These are phyloP conservation scores for Cladosporium sp. DNA, from an alignment of 2,329 filamentous ascomycete genomes.

Conservation along the genomic window DNA sequence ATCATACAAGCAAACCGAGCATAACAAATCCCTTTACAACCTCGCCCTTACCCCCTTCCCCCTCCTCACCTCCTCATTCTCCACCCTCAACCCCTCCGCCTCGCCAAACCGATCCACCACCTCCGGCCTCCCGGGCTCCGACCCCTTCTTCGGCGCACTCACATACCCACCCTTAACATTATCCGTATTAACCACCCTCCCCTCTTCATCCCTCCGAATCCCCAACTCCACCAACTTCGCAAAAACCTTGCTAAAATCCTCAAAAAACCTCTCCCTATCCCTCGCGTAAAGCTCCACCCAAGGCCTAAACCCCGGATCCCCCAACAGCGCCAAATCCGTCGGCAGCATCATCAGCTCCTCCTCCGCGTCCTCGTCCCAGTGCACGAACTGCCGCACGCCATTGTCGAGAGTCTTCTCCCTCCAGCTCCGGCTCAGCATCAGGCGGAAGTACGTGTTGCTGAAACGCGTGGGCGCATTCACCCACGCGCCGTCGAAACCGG, in stretches of 20 bases:
- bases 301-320: slow-evolving; percentile 49
- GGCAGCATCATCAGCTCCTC: slow-evolving; percentile 64
- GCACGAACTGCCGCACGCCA: slow-evolving; percentile 55
- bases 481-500: slow-evolving; percentile 57
- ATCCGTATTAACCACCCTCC: slow-evolving; percentile 53
- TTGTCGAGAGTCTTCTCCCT: slow-evolving; percentile 50
- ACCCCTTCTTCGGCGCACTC: slow-evolving; percentile 55
- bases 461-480: slow-evolving; percentile 49
- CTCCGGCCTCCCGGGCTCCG: slow-evolving; percentile 33
- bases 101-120: slow-evolving; percentile 33
- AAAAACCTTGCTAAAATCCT: slow-evolving; percentile 56
- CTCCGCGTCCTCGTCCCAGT: slow-evolving; percentile 54
- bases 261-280: slow-evolving; percentile 60
- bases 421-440: slow-evolving; percentile 51
- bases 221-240: slow-evolving; percentile 59
- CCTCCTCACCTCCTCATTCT: slow-evolving; percentile 31
- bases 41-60: slow-evolving; percentile 32
- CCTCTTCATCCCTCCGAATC: slow-evolving; percentile 51
- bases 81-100: slow-evolving; percentile 38
- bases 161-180: slow-evolving; percentile 55
- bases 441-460: slow-evolving; percentile 54
- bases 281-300: slow-evolving; percentile 58
- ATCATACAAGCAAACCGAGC: no score
- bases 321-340: slow-evolving; percentile 57
- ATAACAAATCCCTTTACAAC: slow-evolving; percentile 28